Conservation (phyloP, 176 grass and related monocot genomes). For the Carex cristatella region DNA sequence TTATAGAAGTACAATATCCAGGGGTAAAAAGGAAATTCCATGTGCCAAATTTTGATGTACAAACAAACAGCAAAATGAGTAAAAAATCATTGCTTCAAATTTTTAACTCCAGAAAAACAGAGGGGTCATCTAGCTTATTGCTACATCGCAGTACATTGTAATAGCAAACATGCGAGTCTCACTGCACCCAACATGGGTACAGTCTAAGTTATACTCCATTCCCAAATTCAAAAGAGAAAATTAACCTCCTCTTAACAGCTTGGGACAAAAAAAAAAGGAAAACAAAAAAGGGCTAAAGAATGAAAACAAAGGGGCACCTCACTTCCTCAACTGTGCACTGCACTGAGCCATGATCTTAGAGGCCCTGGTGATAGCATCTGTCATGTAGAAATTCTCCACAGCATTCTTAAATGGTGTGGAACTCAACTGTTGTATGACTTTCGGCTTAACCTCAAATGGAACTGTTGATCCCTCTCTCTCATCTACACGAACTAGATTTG, state of each 20-base stretch:
- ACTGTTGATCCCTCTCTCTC: constrained; percentile 68
- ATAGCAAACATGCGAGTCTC: constrained; percentile 2
- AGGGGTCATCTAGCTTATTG: constrained; percentile 19
- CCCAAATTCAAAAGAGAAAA: constrained; percentile 22
- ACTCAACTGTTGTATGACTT: constrained; percentile 47
- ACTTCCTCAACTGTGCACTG: constrained; percentile 80
- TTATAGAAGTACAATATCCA: neutral
- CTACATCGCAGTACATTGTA: constrained; percentile 13
- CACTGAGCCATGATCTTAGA: constrained; percentile 99
- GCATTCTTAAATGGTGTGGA: constrained; percentile 45
- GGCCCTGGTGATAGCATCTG: constrained; percentile 81
- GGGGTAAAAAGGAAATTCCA: neutral
- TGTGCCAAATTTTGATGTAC: neutral
- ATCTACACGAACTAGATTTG: constrained; percentile 70
- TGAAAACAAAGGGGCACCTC: constrained; percentile 18
- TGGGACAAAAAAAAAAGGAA: neutral
- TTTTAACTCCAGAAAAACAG: constrained; percentile 4
- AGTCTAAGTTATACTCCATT: constrained; percentile 20
- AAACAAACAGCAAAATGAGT: neutral
- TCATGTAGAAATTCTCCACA: constrained; percentile 96
- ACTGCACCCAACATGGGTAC: neutral
- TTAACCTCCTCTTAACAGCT: constrained; percentile 3
- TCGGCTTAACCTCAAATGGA: constrained; percentile 57
- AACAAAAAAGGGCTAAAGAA: constrained; percentile 9
- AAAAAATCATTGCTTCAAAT: constrained; percentile 1